Evolutionary conservation across 768 basidiomycete genomes (phyloP), one percentile per base, ranked within the genome.

Genomic region (Calocybe gangraenosa): DNA sequence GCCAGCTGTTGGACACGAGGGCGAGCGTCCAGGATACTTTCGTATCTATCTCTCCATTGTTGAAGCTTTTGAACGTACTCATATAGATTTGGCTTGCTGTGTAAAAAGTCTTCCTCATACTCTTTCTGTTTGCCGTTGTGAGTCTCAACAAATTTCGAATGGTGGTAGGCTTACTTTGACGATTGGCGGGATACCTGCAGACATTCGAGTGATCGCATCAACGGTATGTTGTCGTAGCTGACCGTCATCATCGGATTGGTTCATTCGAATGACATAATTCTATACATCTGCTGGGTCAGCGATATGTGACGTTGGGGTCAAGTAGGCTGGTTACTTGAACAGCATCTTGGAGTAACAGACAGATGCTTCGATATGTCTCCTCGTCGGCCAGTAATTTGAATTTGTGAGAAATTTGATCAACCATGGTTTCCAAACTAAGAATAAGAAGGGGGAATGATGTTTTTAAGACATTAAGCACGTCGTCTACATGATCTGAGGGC

Each of bases 401-500:
- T 41, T 92, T 80, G 47, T 82, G 78, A 17, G 82, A 75, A 52
- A 99, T 87, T 65, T 97, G 93, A 53, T 99, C 96, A 3, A 94
- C 87, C 77, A 97, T 87, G 13, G 92, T 94, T 68, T 99, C 96
- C 74, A 99, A 75, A 46, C 92, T 96, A 17, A 98, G 71, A 22
- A 95, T 90, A 28, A 99, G 76, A 6, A 99, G 75, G 0, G 96
- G 96, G 74, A 94, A 96, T 0, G 91, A 85, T 0, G 95, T 96
- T 69, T 99, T 98, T 56, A 98, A 73, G 30, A 91, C 83, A 59
- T 93, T 87, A 33, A 93, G 80, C 46, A 98, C 81, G 59, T 98
- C 96, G 17, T 99, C 96, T 6, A 96, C 82, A 55, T 87, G 77
- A 43, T 98, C 95, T 78, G 82, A 90, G 20, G 90, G 81, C 55